Evolutionary conservation across 805 yeast genomes (phyloP).

Genomic region (Saccharomyces mikatae): DNA sequence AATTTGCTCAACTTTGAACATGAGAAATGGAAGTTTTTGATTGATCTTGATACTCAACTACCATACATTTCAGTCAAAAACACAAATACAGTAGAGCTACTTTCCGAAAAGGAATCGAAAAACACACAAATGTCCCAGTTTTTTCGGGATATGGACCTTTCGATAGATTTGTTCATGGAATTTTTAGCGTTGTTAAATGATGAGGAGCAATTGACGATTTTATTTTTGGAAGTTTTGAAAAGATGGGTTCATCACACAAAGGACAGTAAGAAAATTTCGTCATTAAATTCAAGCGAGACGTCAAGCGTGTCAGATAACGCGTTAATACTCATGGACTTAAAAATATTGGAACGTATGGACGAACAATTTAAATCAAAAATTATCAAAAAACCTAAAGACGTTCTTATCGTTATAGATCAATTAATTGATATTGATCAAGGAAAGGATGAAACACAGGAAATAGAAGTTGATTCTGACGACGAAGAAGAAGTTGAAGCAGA

Average conservation of each 20-base stretch:
- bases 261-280: not conserved
- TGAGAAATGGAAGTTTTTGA: constrained; percentile 31
- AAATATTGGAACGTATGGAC: constrained; percentile 55
- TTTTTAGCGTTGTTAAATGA: constrained; percentile 46
- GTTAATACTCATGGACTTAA: constrained; percentile 48
- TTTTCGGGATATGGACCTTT: constrained; percentile 38
- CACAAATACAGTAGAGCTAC: constrained; percentile 1
- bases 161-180: constrained; percentile 35
- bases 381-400: constrained; percentile 41
- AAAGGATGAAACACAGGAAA: constrained; percentile 13
- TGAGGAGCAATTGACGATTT: constrained; percentile 33
- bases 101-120: not conserved
- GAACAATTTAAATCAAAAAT: constrained; percentile 47
- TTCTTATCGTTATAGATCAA: constrained; percentile 42
- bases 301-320: constrained; percentile 39
- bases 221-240: constrained; percentile 46
- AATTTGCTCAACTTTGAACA: constrained; percentile 30
- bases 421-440: constrained; percentile 26
- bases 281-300: constrained; percentile 6
- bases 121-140: constrained; percentile 19
- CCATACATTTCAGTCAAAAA: constrained; percentile 23
- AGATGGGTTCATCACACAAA: constrained; percentile 44
- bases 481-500: constrained; percentile 15
- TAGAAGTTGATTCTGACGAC: constrained; percentile 28
- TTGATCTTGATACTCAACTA: constrained; percentile 32